phyloP scores from a whole-genome alignment of 2,329 filamentous ascomycete genomes.

The Phaeophleospora eucalypticola region DNA sequence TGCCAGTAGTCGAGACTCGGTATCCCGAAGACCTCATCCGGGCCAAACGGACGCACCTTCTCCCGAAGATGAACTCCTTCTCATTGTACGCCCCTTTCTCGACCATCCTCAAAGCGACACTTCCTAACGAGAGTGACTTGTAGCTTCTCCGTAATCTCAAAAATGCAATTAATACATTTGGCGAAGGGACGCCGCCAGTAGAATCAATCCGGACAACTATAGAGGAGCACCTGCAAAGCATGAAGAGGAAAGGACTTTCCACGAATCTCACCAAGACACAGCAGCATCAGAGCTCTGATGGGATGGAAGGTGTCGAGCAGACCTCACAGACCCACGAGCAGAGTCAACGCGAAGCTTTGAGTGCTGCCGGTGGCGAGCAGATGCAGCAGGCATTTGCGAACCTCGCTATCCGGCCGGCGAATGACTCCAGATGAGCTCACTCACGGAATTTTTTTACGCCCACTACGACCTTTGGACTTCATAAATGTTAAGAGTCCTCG shows the following conservation, averaged over 20 bases:
- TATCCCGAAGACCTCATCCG: too few species aligned
- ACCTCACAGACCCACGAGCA: neutral
- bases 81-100: constrained; percentile 13
- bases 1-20: neutral
- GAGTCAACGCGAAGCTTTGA: neutral
- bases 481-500: too few species aligned
- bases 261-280: constrained; percentile 24
- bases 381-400: neutral
- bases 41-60: constrained; percentile 9
- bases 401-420: neutral
- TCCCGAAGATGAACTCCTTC: constrained; percentile 28
- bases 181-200: constrained; percentile 31
- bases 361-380: neutral
- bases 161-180: constrained; percentile 35
- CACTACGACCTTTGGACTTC: too few species aligned
- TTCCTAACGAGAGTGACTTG: neutral
- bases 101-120: neutral
- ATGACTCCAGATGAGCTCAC: too few species aligned
- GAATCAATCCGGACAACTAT: constrained; percentile 29
- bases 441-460: too few species aligned
- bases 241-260: constrained; percentile 23
- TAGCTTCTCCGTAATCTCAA: constrained; percentile 35
- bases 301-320: neutral
- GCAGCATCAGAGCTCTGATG: neutral
- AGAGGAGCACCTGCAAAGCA: constrained; percentile 30